Percentiles rank a stretch among this genome's conserved stretches.
phyloP scores from a whole-genome alignment of 768 basidiomycete species.

The Dacryopinax primogenitus region DNA sequence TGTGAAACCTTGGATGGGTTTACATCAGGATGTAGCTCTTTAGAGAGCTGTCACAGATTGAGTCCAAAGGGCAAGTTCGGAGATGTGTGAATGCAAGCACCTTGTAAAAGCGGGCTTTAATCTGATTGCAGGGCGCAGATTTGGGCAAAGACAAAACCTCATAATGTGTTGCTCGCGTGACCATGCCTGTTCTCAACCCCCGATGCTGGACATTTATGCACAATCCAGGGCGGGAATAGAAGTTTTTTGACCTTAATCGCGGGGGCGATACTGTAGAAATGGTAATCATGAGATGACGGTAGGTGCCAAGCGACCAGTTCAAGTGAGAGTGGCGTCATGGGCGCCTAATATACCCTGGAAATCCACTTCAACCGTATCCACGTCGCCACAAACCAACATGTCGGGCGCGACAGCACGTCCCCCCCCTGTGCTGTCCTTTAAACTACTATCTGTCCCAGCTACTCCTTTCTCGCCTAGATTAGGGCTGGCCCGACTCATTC shows the following conservation, averaged over 20 bases:
- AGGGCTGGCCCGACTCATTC: neutral
- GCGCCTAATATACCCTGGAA: too few species aligned
- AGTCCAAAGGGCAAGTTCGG: neutral
- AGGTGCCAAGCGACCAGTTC: too few species aligned
- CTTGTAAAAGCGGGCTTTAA: slow-evolving; percentile 18
- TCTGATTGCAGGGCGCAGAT: slow-evolving; percentile 14
- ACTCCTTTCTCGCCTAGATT: neutral
- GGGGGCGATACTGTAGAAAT: too few species aligned
- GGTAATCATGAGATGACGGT: too few species aligned
- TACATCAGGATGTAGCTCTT: slow-evolving; percentile 16
- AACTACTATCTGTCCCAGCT: neutral
- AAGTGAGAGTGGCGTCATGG: too few species aligned
- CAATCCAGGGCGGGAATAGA: too few species aligned
- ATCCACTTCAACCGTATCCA: too few species aligned
- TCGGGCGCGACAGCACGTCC: neutral
- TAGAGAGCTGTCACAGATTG: slow-evolving; percentile 12
- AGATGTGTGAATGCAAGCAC: neutral
- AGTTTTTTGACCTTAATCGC: too few species aligned
- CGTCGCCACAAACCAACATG: too few species aligned
- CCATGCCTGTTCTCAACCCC: neutral
- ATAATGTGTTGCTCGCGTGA: slow-evolving; percentile 12
- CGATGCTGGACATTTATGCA: too few species aligned
- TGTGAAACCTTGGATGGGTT: slow-evolving; percentile 2
- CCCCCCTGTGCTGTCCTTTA: neutral
- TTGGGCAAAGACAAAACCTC: slow-evolving; percentile 13